These are phyloP conservation scores for Tylopilus sp. DNA, from an alignment of 1,284 basidiomycete genomes.

Conservation along the genomic window DNA sequence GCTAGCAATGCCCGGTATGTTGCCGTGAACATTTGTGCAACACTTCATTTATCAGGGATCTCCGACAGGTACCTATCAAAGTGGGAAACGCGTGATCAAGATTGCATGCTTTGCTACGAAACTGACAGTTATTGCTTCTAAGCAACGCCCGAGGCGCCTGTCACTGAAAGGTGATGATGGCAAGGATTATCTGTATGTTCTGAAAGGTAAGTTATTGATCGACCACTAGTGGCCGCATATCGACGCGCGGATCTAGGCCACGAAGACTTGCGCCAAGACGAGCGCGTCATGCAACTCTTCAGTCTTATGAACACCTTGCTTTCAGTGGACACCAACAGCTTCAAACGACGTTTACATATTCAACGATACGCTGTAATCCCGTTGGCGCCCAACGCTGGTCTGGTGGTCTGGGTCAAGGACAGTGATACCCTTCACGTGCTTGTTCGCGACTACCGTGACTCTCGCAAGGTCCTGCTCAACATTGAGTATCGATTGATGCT, in stretches of 20 bases:
- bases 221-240: not conserved
- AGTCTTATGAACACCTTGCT: constrained; percentile 95
- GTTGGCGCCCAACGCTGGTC: constrained; percentile 92
- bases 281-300: constrained; percentile 99
- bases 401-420: constrained; percentile 95
- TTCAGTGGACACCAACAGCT: constrained; percentile 89
- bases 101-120: constrained; percentile 86
- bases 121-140: constrained; percentile 93
- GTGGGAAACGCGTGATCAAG: constrained; percentile 81
- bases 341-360: constrained; percentile 95
- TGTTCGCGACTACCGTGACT: constrained; percentile 93
- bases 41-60: not conserved
- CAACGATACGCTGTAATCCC: constrained; percentile 94
- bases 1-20: constrained; percentile 86
- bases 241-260: constrained; percentile 57
- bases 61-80: constrained; percentile 83
- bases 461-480: constrained; percentile 93
- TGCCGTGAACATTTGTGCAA: not conserved
- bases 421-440: constrained; percentile 98
- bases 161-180: constrained; percentile 91
- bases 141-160: constrained; percentile 92
- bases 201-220: constrained; percentile 66
- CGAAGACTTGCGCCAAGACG: constrained; percentile 98
- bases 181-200: constrained; percentile 86
- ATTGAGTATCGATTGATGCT: constrained; percentile 99